Evolutionary conservation across 176 grass and related monocot species (phyloP).

Genomic region (Metroxylon sagu): DNA sequence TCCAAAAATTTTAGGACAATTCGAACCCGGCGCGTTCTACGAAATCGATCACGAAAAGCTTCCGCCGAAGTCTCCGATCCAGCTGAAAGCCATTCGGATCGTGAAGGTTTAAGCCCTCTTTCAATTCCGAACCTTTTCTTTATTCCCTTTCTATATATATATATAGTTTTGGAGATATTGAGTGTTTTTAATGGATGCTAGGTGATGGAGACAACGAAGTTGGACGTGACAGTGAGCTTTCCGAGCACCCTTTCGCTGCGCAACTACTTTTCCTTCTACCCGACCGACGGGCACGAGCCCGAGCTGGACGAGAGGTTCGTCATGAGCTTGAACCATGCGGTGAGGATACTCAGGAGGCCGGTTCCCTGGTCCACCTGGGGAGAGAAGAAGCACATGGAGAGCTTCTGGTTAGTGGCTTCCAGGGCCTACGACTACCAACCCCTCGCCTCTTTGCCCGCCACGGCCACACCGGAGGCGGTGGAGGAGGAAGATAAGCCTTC

Average conservation of each 20-base stretch:
- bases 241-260: conserved; percentile 41
- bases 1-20: not conserved
- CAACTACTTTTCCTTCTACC: conserved; percentile 43
- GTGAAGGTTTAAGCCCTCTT: conserved; percentile 33
- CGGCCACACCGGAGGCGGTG: conserved; percentile 1
- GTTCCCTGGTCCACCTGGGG: conserved; percentile 23
- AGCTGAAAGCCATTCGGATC: conserved; percentile 61
- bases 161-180: no score
- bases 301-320: conserved; percentile 82
- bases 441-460: not conserved
- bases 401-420: conserved; percentile 40
- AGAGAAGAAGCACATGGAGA: conserved; percentile 38
- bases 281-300: conserved; percentile 16
- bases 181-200: not conserved
- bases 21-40: conserved; percentile 39
- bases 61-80: conserved; percentile 65
- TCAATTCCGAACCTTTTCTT: no score
- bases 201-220: conserved; percentile 45
- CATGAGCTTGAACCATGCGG: conserved; percentile 61
- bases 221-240: conserved; percentile 66
- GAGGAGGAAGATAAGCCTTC: not conserved
- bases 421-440: conserved; percentile 22
- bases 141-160: no score
- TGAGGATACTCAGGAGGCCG: conserved; percentile 31
- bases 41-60: conserved; percentile 72